Evolutionary conservation across 2,329 filamentous ascomycete genomes (phyloP).

Genomic region (Microdochium trichocladiopsis): DNA sequence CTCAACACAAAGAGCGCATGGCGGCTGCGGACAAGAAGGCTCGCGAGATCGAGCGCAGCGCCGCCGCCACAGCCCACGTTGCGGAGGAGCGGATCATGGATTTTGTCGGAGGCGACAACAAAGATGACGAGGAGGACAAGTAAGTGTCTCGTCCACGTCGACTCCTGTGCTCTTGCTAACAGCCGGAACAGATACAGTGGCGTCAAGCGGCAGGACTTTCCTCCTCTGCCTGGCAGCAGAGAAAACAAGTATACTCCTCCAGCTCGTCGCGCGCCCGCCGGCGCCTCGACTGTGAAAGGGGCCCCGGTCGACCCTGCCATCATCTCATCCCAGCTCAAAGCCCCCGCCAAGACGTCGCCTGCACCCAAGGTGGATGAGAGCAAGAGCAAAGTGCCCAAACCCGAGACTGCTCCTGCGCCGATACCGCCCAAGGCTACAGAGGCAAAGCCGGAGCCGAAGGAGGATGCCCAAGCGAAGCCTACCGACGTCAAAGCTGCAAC

Average conservation of each 20-base stretch:
- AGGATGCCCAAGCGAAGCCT: conserved; percentile 14
- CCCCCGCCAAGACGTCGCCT: conserved; percentile 29
- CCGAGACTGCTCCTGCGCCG: conserved; percentile 11
- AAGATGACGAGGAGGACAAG: conserved; percentile 85
- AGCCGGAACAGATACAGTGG: conserved; percentile 67
- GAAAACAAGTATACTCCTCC: conserved; percentile 83
- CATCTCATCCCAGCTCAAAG: conserved; percentile 74
- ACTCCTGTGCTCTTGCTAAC: conserved; percentile 1
- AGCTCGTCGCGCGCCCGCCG: conserved; percentile 72
- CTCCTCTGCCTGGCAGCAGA: conserved; percentile 48
- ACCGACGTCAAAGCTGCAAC: conserved; percentile 14
- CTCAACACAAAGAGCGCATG: conserved; percentile 70
- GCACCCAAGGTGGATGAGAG: conserved; percentile 26
- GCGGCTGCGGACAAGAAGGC: conserved; percentile 78
- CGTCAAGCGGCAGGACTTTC: conserved; percentile 70
- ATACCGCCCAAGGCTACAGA: conserved; percentile 22
- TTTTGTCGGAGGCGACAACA: conserved; percentile 53
- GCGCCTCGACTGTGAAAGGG: conserved; percentile 65
- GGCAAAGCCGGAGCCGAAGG: conserved; percentile 24
- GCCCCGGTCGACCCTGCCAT: conserved; percentile 83
- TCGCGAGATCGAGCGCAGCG: conserved; percentile 77
- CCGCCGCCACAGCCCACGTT: conserved; percentile 71
- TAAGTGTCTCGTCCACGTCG: conserved; percentile 31
- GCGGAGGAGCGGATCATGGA: conserved; percentile 81
- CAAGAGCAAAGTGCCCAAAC: conserved; percentile 18